These are phyloP conservation scores for Suillus lakei DNA, from an alignment of 768 basidiomycete genomes.

Conservation along the genomic window DNA sequence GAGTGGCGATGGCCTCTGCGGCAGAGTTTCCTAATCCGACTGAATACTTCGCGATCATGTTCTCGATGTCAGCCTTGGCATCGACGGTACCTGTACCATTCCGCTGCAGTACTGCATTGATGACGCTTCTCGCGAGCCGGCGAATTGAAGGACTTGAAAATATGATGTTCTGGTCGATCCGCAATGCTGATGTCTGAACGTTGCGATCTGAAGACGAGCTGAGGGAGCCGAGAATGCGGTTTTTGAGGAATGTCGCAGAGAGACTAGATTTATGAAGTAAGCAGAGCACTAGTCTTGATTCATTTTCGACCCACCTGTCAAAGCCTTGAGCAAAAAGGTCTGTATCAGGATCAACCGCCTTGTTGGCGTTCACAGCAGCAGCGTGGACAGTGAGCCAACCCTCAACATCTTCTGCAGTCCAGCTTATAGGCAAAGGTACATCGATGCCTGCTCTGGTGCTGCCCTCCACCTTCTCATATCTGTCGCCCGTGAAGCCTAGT, in stretches of 20 bases:
- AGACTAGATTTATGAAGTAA: conserved; percentile 23
- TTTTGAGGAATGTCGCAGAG: conserved; percentile 35
- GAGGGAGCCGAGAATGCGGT: conserved; percentile 25
- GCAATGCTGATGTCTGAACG: conserved; percentile 26
- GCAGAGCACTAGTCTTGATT: not conserved
- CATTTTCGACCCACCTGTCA: conserved; percentile 35
- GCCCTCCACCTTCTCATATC: conserved; percentile 39
- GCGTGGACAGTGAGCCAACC: conserved; percentile 36
- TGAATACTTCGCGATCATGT: conserved; percentile 47
- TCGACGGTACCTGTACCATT: conserved; percentile 5
- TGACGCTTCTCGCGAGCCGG: conserved; percentile 32
- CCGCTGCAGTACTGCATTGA: conserved; percentile 11
- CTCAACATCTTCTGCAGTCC: conserved; percentile 25
- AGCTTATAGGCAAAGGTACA: conserved; percentile 26
- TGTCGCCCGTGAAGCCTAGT: conserved; percentile 14
- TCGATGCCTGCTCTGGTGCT: conserved; percentile 24
- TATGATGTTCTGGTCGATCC: conserved; percentile 38
- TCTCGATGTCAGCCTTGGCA: conserved; percentile 33
- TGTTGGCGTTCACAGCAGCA: conserved; percentile 14
- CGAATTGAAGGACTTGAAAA: conserved; percentile 46
- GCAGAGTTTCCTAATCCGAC: conserved; percentile 19
- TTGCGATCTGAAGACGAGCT: conserved; percentile 34
- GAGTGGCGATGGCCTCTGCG: conserved; percentile 10
- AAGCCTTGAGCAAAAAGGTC: conserved; percentile 42
- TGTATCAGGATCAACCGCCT: conserved; percentile 10